A percentile compares a stretch with the other conserved stretches of the same genome.
Conservation (phyloP, 139 green algal genomes). For the Coelastrella sp. region DNA sequence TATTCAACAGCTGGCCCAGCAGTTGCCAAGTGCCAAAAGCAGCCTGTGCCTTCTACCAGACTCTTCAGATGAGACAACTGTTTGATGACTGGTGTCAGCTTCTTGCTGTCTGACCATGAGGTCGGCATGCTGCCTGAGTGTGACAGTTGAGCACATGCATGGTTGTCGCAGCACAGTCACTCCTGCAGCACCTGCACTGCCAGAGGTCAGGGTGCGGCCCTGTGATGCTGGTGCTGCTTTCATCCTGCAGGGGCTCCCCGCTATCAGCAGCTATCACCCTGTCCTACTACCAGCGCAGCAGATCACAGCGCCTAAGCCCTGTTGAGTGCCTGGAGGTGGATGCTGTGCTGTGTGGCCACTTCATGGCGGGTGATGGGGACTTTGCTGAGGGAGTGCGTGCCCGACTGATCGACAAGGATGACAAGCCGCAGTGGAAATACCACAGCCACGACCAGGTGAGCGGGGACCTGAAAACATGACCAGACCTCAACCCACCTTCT, state of each 20-base stretch:
- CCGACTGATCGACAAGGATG: slow-evolving; percentile 80
- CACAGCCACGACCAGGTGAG: slow-evolving; percentile 61
- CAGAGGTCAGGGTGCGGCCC: too few relatives aligned
- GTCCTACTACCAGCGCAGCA: slow-evolving; percentile 49
- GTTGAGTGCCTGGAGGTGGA: slow-evolving; percentile 77
- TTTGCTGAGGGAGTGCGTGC: slow-evolving; percentile 81
- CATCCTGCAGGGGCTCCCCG: slow-evolving; percentile 61
- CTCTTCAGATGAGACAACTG: too few relatives aligned
- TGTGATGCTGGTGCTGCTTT: slow-evolving; percentile 4
- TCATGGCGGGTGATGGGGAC: slow-evolving; percentile 58
- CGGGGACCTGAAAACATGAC: background rate
- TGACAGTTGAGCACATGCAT: too few relatives aligned
- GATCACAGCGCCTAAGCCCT: slow-evolving; percentile 49
- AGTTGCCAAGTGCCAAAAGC: too few relatives aligned
- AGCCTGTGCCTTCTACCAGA: too few relatives aligned
- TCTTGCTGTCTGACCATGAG: background rate
- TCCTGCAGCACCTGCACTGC: too few relatives aligned
- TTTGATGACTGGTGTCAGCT: too few relatives aligned
- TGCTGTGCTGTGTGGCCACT: slow-evolving; percentile 62
- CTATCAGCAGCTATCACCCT: slow-evolving; percentile 63
- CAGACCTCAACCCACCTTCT: too few relatives aligned
- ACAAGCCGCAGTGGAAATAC: slow-evolving; percentile 74
- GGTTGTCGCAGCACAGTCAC: too few relatives aligned
- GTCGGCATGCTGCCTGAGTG: too few relatives aligned
- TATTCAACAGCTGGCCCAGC: too few relatives aligned